Conservation (phyloP, 306 rosid species). For the Quercus bicolor region DNA sequence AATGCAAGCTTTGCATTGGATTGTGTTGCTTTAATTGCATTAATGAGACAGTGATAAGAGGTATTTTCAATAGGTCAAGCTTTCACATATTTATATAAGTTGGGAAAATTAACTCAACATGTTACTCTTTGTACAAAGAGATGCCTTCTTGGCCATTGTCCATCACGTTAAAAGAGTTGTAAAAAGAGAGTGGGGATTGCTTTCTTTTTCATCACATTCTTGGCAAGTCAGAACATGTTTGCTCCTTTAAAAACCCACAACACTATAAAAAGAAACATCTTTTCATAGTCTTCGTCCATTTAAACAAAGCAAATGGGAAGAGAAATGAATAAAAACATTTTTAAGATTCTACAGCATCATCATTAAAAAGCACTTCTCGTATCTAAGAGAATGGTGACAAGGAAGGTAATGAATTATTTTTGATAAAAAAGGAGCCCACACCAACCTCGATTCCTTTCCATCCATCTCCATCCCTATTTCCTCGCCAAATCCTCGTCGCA, state of each 20-base stretch:
- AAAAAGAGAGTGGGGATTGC: slow-evolving; percentile 22
- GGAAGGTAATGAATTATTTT: background rate
- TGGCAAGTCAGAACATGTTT: slow-evolving; percentile 36
- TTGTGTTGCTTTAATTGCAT: background rate
- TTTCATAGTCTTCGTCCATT: slow-evolving; percentile 27
- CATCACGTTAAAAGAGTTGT: background rate
- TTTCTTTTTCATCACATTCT: slow-evolving; percentile 60
- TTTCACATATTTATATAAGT: background rate
- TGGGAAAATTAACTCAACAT: background rate
- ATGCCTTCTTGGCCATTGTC: background rate
- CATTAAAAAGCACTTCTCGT: slow-evolving; percentile 5
- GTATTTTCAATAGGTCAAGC: background rate
- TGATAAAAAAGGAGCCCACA: background rate
- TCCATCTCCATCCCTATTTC: background rate
- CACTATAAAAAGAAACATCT: slow-evolving; percentile 29
- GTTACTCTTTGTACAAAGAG: slow-evolving; percentile 11
- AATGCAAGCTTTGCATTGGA: background rate
- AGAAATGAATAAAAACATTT: background rate
- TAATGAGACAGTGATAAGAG: background rate
- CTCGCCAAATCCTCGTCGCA: background rate
- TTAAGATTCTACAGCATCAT: background rate
- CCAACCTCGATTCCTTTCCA: background rate
- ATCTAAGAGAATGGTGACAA: background rate
- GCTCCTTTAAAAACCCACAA: slow-evolving; percentile 23
- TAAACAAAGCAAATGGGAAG: background rate